Percentiles rank a stretch among this genome's conserved stretches.
Evolutionary conservation across 495 filamentous ascomycete genomes (phyloP).

Genomic region (Thozetella sp.): DNA sequence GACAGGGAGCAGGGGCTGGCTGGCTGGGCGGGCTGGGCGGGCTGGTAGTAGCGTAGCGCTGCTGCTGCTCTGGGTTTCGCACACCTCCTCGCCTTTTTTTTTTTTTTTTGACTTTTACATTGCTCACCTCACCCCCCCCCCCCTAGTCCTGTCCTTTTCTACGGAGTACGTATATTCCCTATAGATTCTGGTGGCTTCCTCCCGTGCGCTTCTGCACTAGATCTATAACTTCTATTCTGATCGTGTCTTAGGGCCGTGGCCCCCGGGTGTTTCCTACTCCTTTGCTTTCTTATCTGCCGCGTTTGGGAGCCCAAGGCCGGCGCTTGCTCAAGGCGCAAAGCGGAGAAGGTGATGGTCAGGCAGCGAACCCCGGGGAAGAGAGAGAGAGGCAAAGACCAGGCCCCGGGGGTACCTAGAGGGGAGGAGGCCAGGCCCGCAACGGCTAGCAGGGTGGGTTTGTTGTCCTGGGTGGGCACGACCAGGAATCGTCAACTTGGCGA

Average conservation of each 20-base stretch:
- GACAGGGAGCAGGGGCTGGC: conserved; percentile 14
- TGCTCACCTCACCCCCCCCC: too few species aligned
- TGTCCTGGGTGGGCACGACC: conserved; percentile 23
- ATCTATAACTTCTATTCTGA: too few species aligned
- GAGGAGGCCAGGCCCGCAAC: conserved; percentile 15
- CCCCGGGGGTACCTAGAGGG: conserved; percentile 16
- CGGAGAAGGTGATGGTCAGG: conserved; percentile 1
- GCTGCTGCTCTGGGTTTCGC: neutral
- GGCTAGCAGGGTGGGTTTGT: conserved; percentile 22
- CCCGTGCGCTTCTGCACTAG: too few species aligned
- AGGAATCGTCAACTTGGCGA: conserved; percentile 17
- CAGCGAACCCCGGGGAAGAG: neutral
- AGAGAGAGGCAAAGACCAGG: conserved; percentile 16
- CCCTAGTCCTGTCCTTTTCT: too few species aligned
- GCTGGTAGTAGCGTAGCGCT: neutral
- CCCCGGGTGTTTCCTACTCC: neutral
- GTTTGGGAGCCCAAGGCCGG: too few species aligned
- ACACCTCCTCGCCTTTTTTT: neutral
- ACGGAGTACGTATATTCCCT: too few species aligned
- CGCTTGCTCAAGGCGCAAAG: neutral
- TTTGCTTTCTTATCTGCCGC: neutral
- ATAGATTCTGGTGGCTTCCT: too few species aligned
- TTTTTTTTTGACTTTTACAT: neutral
- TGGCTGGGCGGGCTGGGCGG: neutral
- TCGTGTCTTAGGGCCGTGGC: too few species aligned